Base-by-base conservation (phyloP, 106 monocot species). In the Posidonia australis region DNA sequence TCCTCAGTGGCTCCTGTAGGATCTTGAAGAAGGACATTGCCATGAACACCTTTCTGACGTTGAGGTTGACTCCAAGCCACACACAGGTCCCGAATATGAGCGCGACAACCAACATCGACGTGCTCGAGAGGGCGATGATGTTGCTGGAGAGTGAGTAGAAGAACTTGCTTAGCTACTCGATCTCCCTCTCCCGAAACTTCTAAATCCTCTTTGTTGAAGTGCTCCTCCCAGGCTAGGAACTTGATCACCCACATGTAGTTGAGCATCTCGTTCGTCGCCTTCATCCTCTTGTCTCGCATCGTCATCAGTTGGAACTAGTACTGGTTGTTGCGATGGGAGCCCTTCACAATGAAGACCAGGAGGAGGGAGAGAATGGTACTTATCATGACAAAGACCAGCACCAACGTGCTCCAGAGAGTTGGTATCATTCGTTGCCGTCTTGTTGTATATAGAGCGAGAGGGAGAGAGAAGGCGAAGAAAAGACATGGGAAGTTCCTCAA, bases 201-300 rank as follows among this genome's bases (percentile, higher is more conserved):
- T 72, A 53, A 23, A 90, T 84, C 49, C 84, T 72, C 30, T n/a
- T n/a, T 49, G 16, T 76, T 58, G 73, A 96, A 96, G 44, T 90
- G 86, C 42, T 80, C 68, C 69, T 96, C 94, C 94, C 94, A 96
- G 5, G 94, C 90, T 67, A 90, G 94, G 52, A 90, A 77, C 70
- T 96, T 96, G 77, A 96, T 87, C 27, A 96, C 94, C 10, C 90
- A 68, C 84, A 96, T 96, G 76, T 82, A 82, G 65, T 54, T 82
- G 21, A 96, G 80, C 94, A 96, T 90, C 86, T 96, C 94, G 70
- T 81, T 96, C 24, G 76, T 90, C 12, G 90, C 94, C 74, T 90
- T 90, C 86, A 96, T 90, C 20, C 94, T 79, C 76, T 78, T 76
- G 73, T 96, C 94, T 3, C 94, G 84, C 84, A 90, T 82, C 60